These are phyloP conservation scores for Trichocladium uniseriatum DNA, from an alignment of 495 filamentous ascomycete genomes.

Conservation along the genomic window DNA sequence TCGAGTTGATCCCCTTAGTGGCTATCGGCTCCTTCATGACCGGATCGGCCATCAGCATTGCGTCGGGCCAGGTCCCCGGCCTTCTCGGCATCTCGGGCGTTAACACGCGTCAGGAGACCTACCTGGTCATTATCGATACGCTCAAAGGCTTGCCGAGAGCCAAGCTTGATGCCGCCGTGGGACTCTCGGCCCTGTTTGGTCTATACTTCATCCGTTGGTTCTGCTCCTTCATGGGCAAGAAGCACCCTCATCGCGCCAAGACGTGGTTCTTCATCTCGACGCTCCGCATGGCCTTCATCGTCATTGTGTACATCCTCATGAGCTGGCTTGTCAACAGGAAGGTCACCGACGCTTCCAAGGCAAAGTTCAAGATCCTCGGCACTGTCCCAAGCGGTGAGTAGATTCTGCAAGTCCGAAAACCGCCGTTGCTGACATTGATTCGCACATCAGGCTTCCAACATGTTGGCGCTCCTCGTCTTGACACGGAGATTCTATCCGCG, in stretches of 20 bases:
- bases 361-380: slow-evolving; percentile 36
- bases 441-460: slow-evolving; percentile 30
- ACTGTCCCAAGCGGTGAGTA: slow-evolving; percentile 35
- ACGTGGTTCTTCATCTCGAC: slow-evolving; percentile 38
- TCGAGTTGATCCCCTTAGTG: slow-evolving; percentile 45
- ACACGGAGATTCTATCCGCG: slow-evolving; percentile 24
- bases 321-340: slow-evolving; percentile 31
- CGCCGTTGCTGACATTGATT: not conserved
- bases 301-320: slow-evolving; percentile 36
- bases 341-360: slow-evolving; percentile 17
- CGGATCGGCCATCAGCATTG: slow-evolving; percentile 44
- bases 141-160: slow-evolving; percentile 37
- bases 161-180: slow-evolving; percentile 45
- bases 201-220: slow-evolving; percentile 42
- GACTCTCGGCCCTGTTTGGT: slow-evolving; percentile 39
- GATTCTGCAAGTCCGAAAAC: not conserved
- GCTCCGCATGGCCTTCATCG: slow-evolving; percentile 37
- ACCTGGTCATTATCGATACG: slow-evolving; percentile 45
- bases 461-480: slow-evolving; percentile 28
- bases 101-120: slow-evolving; percentile 41
- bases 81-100: slow-evolving; percentile 40
- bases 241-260: slow-evolving; percentile 30
- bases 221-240: slow-evolving; percentile 35
- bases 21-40: slow-evolving; percentile 49
- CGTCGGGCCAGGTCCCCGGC: slow-evolving; percentile 40